Conservation (phyloP, 1,284 basidiomycete species). For the Tilletiopsis washingtonensis region DNA sequence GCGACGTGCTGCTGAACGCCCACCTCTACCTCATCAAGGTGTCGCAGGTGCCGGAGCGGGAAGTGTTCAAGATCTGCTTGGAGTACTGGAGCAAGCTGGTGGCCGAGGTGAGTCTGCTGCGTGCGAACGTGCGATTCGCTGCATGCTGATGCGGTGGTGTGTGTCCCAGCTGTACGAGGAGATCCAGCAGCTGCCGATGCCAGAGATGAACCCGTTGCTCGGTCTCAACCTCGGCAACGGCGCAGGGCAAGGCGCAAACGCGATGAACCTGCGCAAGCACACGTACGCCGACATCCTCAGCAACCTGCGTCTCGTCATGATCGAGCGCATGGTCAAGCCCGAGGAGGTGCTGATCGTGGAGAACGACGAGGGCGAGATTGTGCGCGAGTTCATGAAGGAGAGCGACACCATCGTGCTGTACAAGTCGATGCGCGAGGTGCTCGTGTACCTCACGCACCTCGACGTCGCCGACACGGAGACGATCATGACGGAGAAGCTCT, state of each 20-base stretch:
- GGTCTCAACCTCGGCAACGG: slow-evolving; percentile 64
- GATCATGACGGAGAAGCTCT: slow-evolving; percentile 78
- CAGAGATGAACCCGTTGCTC: slow-evolving; percentile 88
- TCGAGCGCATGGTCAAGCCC: slow-evolving; percentile 99
- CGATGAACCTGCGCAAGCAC: slow-evolving; percentile 67
- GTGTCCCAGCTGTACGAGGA: slow-evolving; percentile 84
- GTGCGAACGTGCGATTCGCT: neutral
- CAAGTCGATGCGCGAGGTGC: slow-evolving; percentile 95
- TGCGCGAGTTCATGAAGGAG: slow-evolving; percentile 99
- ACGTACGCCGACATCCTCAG: slow-evolving; percentile 82
- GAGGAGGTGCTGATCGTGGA: slow-evolving; percentile 94
- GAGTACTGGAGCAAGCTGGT: slow-evolving; percentile 99
- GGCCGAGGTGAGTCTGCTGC: slow-evolving; percentile 45
- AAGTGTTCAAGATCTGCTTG: slow-evolving; percentile 98
- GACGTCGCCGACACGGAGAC: slow-evolving; percentile 94
- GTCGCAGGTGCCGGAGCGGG: slow-evolving; percentile 93
- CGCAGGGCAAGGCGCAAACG: slow-evolving; percentile 8
- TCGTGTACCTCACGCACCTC: slow-evolving; percentile 87
- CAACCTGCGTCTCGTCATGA: slow-evolving; percentile 90
- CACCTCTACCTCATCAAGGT: slow-evolving; percentile 99
- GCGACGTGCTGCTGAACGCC: slow-evolving; percentile 69
- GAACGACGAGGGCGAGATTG: slow-evolving; percentile 99
- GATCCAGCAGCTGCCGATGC: slow-evolving; percentile 81
- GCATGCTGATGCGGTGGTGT: neutral
- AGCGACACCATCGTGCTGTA: slow-evolving; percentile 97